Base-by-base conservation (phyloP, 257 asterid genomes). In the Solanum infundibuliforme region DNA sequence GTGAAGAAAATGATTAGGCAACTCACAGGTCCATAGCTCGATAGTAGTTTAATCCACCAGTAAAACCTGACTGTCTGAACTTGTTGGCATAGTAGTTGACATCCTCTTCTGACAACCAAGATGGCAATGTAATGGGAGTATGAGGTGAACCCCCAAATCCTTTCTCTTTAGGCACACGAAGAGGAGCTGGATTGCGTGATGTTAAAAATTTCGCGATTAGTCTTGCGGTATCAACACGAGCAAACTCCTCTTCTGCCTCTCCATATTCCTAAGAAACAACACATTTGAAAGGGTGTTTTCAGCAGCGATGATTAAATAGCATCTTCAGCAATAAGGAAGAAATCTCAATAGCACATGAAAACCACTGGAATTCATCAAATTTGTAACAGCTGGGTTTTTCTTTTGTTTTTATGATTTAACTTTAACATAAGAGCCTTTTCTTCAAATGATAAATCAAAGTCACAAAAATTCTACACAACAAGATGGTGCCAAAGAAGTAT, bases 1-100 rank as follows among this genome's bases (percentile, higher is more conserved):
- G 11, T 18, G 29, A 82, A 79, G 25, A 82, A 82, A 82, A 52
- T 48, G 29, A 82, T 31, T 16, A 82, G 21, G 38, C 55, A 90
- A 87, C 98, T 94, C 93, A 96, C 98, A 96, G 88, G 90, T 96
- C 95, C 93, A 96, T 82, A 12, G 90, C 98, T 90, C 99, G 95
- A 91, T 95, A 97, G 91, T 95, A 95, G 92, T 97, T 97, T 90
- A 97, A 91, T 88, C 97, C 98, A 77, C 99, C 99, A 0, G 98
- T 95, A 92, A 97, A 97, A 81, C 98, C 99, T 74, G 41, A 91
- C 88, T 92, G 91, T 88, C 90, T 77, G 89, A 92, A 97, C 74
- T 97, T 95, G 76, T 52, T 89, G 41, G 94, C 96, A 83, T 94
- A 97, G 87, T 93, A 95, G 11, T 90, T 87, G 74, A 93, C 94